A percentile compares a stretch with the other conserved stretches of the same genome.
phyloP scores from a whole-genome alignment of 129 eudicot genomes.

The Escallonia rubra region DNA sequence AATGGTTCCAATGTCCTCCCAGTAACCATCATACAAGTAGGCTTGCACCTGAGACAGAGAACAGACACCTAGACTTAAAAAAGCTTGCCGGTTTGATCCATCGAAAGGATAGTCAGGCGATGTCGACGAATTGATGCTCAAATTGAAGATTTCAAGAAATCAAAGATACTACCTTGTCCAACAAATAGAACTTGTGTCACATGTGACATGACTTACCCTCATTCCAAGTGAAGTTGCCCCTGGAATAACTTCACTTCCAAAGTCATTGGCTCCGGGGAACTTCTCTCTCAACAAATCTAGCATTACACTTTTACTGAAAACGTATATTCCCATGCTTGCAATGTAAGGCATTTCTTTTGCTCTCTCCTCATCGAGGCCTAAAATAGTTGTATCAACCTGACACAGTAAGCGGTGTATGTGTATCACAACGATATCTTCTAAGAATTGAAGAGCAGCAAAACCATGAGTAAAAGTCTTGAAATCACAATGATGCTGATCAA shows the following conservation, averaged over 20 bases:
- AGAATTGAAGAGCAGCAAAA: no score
- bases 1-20: slow-evolving; percentile 98
- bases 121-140: no score
- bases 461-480: no score
- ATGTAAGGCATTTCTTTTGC: slow-evolving; percentile 88
- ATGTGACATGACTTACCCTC: slow-evolving; percentile 42
- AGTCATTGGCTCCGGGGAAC: slow-evolving; percentile 91
- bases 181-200: no score
- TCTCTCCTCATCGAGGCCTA: slow-evolving; percentile 80
- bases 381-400: slow-evolving; percentile 73
- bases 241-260: slow-evolving; percentile 99
- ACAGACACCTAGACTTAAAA: no score
- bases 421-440: no score
- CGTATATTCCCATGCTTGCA: slow-evolving; percentile 89
- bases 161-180: neutral
- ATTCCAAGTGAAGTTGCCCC: slow-evolving; percentile 85
- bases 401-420: no score
- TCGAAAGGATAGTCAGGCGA: no score
- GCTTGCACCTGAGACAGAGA: slow-evolving; percentile 66
- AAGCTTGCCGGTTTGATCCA: no score
- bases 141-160: no score
- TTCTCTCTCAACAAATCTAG: slow-evolving; percentile 59
- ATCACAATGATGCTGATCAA: neutral
- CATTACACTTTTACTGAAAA: slow-evolving; percentile 86
- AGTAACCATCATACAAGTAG: slow-evolving; percentile 87